These are phyloP conservation scores for Mortierella claussenii DNA, from an alignment of 192 early-diverging fungal species.

Conservation along the genomic window DNA sequence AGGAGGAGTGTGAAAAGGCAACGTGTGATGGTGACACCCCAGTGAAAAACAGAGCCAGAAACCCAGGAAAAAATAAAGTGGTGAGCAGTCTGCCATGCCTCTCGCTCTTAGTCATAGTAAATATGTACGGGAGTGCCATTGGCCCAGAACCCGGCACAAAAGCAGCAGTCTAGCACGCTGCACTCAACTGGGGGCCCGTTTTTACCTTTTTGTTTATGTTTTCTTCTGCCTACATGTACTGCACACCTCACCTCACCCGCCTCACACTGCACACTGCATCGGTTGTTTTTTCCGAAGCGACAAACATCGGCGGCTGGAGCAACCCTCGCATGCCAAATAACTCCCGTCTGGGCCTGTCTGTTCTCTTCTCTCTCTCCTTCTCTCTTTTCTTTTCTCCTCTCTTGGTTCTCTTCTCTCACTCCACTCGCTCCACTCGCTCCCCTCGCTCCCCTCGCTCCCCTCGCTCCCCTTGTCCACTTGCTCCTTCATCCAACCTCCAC, in stretches of 20 bases:
- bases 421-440: not conserved
- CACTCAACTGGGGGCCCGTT: no score
- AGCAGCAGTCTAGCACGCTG: not conserved
- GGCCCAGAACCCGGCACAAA: not conserved
- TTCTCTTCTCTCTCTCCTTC: conserved; percentile 4
- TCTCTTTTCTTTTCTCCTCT: not conserved
- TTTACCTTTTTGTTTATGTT: no score
- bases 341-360: not conserved
- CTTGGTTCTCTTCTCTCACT: not conserved
- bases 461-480: not conserved
- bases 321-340: not conserved
- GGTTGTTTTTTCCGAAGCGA: no score
- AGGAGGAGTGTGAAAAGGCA: not conserved
- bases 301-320: no score
- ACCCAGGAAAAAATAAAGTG: not conserved
- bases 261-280: no score
- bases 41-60: not conserved
- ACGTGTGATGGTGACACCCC: not conserved
- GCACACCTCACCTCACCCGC: not conserved
- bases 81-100: not conserved
- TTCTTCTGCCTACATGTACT: not conserved
- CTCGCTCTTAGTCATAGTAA: not conserved
- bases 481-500: not conserved
- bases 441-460: not conserved
- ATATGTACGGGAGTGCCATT: no score